Evolutionary conservation across 2,329 filamentous ascomycete species (phyloP).

Genomic region (Diplodia scrobiculata): DNA sequence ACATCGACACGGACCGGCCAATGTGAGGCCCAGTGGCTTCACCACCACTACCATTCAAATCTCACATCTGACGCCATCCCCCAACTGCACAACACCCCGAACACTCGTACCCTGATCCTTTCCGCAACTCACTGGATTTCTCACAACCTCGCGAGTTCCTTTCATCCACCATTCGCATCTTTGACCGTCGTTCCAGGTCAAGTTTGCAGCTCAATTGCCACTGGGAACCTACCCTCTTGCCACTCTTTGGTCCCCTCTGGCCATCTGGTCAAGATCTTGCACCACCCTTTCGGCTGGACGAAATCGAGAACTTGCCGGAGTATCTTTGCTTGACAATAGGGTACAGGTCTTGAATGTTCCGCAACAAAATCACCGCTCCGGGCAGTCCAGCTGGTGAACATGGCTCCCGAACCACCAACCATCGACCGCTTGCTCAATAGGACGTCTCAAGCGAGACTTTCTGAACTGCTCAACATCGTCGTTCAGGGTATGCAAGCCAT

Average conservation of each 20-base stretch:
- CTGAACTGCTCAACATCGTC: background rate
- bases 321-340: too few relatives aligned
- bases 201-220: too few relatives aligned
- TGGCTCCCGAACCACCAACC: background rate
- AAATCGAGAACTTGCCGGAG: too few relatives aligned
- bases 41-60: background rate
- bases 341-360: too few relatives aligned
- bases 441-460: background rate
- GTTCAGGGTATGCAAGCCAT: background rate
- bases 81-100: background rate
- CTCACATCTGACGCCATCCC: background rate
- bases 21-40: background rate
- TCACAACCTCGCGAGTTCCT: background rate
- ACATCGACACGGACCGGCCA: background rate
- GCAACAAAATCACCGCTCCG: background rate
- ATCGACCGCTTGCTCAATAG: background rate
- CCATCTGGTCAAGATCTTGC: background rate
- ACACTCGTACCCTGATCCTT: background rate
- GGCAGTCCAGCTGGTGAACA: background rate
- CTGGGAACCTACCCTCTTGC: background rate
- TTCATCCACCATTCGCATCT: background rate
- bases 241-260: background rate
- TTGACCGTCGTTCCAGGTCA: background rate
- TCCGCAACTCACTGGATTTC: background rate
- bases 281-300: too few relatives aligned